Evolutionary conservation across 2,329 filamentous ascomycete genomes (phyloP).

Genomic region (Parafenestella ontariensis): DNA sequence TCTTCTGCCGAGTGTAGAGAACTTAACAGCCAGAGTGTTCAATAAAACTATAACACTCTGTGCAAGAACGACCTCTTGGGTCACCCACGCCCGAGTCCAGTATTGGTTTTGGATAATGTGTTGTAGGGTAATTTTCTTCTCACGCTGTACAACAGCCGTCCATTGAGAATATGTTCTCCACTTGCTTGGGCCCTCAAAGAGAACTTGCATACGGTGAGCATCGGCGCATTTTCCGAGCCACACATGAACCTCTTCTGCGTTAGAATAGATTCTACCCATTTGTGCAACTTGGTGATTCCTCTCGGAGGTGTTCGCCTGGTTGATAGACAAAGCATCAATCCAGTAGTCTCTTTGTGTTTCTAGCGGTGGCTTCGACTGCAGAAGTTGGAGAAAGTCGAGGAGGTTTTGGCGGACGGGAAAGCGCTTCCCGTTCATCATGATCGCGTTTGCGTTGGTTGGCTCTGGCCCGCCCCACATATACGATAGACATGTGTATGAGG

Average conservation of each 20-base stretch:
- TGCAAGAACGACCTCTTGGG: slow-evolving; percentile 7
- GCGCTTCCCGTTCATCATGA: slow-evolving; percentile 7
- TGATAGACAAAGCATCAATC: slow-evolving; percentile 18
- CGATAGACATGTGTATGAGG: not conserved
- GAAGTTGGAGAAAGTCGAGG: slow-evolving; percentile 9
- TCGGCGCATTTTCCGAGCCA: slow-evolving; percentile 13
- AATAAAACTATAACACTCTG: not conserved
- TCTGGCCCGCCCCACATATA: slow-evolving; percentile 2
- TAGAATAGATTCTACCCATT: slow-evolving; percentile 18
- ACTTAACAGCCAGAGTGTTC: not conserved
- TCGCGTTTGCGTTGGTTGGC: not conserved
- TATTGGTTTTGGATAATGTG: slow-evolving; percentile 11
- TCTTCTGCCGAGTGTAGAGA: not conserved
- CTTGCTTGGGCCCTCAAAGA: not conserved
- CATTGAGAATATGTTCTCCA: not conserved
- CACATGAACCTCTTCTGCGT: slow-evolving; percentile 1
- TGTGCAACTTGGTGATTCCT: slow-evolving; percentile 19
- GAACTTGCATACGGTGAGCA: not conserved
- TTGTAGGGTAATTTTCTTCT: slow-evolving; percentile 1
- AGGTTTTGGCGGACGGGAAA: slow-evolving; percentile 11
- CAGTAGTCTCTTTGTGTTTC: slow-evolving; percentile 7
- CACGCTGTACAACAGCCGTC: not conserved
- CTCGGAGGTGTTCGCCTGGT: slow-evolving; percentile 9
- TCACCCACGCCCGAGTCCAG: slow-evolving; percentile 11
- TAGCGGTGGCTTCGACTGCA: not conserved